A percentile compares a stretch with the other conserved stretches of the same genome.
Evolutionary conservation across 2,329 filamentous ascomycete genomes (phyloP).

Genomic region (Atkinsonella hypoxylon): DNA sequence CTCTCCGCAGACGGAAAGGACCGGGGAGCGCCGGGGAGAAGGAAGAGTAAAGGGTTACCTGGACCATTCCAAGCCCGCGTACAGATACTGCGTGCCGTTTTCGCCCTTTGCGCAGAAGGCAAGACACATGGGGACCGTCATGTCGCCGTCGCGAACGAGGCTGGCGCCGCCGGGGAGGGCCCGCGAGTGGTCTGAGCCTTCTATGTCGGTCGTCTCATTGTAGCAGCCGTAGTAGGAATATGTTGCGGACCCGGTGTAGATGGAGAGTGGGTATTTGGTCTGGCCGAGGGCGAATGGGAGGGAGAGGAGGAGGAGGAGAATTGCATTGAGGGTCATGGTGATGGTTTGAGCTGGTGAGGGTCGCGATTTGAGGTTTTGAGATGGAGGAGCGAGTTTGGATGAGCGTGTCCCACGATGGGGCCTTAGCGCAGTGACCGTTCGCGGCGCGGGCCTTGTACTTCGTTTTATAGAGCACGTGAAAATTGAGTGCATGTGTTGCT

Average conservation of each 20-base stretch:
- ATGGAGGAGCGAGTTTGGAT: background rate
- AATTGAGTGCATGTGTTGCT: too few relatives aligned
- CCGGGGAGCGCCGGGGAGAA: too few relatives aligned
- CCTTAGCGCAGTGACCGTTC: too few relatives aligned
- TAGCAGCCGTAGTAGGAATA: slow-evolving; percentile 46
- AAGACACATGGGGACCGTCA: slow-evolving; percentile 41
- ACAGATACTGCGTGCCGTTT: slow-evolving; percentile 25
- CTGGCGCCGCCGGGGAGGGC: slow-evolving; percentile 33
- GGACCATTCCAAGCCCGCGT: slow-evolving; percentile 44
- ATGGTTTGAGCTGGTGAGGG: background rate
- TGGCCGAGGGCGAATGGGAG: slow-evolving; percentile 6
- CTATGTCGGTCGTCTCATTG: slow-evolving; percentile 41
- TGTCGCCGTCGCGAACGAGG: slow-evolving; percentile 28
- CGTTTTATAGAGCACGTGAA: too few relatives aligned
- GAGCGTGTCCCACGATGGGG: slow-evolving; percentile 16
- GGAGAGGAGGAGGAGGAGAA: slow-evolving; percentile 6
- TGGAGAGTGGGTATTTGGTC: slow-evolving; percentile 10
- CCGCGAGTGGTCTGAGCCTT: slow-evolving; percentile 28
- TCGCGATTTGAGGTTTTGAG: background rate
- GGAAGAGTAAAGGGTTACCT: slow-evolving; percentile 16
- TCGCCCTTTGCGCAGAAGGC: slow-evolving; percentile 33
- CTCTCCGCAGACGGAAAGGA: too few relatives aligned
- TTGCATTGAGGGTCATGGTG: slow-evolving; percentile 7
- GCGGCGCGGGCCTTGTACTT: too few relatives aligned
- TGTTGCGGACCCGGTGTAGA: slow-evolving; percentile 23